Base-by-base conservation (phyloP, 768 basidiomycete genomes). In the Pleurotus pulmonarius region DNA sequence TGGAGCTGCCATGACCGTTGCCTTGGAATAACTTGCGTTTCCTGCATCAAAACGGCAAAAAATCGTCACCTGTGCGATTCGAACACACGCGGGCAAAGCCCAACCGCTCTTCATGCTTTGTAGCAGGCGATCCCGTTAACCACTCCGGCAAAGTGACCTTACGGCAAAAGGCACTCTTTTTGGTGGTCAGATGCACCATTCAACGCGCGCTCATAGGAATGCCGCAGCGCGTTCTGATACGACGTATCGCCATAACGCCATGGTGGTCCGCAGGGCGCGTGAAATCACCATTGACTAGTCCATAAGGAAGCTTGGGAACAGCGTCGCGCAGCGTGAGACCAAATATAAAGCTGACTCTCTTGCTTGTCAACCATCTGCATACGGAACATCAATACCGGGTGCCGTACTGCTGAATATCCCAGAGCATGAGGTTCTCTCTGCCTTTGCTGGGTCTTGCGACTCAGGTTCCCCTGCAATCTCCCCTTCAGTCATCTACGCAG, bases 341-440 rank as follows among this genome's bases (percentile, higher is more conserved):
- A 22, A 44, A 22, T 18, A 44, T 44, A 44, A 44, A 44, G n/a
- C n/a, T 44, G 41, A 44, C n/a, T 16, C n/a, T 44, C 47, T 24
- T 48, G 47, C 16, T 48, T 34, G n/a, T 6, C 22, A 24, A 48
- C 41, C 53, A 13, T 18, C 39, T 44, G 44, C 12, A 46, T 25
- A 34, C 44, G 24, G 41, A 40, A 41, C 41, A 24, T 45, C 22
- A 18, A 44, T 45, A 47, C 25, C 47, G 15, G 39, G 37, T 24
- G 18, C 41, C 41, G 41, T 22, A 1, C 20, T 44, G 41, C 41
- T 44, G 41, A 44, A 44, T 44, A 44, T 16, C 34, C 41, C 41
- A n/a, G n/a, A 44, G 55, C 65, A 85, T 86, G 85, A 75, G 79
- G 75, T 75, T 83, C 63, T 72, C 78, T 48, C 72, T 81, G 43